A percentile compares a stretch with the other conserved stretches of the same genome.
These are phyloP conservation scores for Suillus spraguei DNA, from an alignment of 768 basidiomycete genomes.

Conservation along the genomic window DNA sequence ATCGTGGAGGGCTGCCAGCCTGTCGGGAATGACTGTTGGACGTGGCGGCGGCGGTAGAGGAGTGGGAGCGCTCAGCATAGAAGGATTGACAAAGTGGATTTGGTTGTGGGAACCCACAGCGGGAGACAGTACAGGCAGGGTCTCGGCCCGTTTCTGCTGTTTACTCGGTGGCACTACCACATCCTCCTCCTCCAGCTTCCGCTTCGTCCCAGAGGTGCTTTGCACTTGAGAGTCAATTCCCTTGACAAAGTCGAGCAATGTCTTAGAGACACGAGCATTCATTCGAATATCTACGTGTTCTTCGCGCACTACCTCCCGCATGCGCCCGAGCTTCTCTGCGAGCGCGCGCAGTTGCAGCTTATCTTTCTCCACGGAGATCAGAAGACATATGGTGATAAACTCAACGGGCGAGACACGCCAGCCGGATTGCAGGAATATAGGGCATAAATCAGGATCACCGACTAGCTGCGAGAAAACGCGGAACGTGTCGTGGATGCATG, in stretches of 20 bases:
- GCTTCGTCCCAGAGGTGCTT: constrained; percentile 12
- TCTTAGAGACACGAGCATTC: constrained; percentile 59
- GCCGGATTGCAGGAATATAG: constrained; percentile 41
- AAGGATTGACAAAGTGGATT: neutral
- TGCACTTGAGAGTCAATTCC: constrained; percentile 21
- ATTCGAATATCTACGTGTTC: constrained; percentile 66
- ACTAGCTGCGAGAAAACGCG: constrained; percentile 49
- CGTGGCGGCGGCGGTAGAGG: constrained; percentile 11
- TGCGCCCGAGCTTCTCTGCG: constrained; percentile 44
- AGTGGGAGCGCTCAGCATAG: neutral
- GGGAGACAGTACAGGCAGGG: neutral
- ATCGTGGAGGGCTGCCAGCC: constrained; percentile 18
- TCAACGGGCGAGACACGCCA: constrained; percentile 69
- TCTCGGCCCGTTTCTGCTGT: constrained; percentile 13
- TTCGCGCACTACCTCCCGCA: constrained; percentile 58
- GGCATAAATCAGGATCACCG: constrained; percentile 34
- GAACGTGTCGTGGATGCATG: constrained; percentile 44
- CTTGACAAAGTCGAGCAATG: constrained; percentile 55
- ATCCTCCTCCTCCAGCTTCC: constrained; percentile 31
- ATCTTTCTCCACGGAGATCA: constrained; percentile 55
- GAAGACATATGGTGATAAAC: constrained; percentile 56
- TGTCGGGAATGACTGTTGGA: constrained; percentile 24
- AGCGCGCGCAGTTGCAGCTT: constrained; percentile 41
- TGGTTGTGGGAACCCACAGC: neutral
- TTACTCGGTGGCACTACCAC: constrained; percentile 1